Base-by-base conservation (phyloP, 306 rosid species). In the Malus asiatica region DNA sequence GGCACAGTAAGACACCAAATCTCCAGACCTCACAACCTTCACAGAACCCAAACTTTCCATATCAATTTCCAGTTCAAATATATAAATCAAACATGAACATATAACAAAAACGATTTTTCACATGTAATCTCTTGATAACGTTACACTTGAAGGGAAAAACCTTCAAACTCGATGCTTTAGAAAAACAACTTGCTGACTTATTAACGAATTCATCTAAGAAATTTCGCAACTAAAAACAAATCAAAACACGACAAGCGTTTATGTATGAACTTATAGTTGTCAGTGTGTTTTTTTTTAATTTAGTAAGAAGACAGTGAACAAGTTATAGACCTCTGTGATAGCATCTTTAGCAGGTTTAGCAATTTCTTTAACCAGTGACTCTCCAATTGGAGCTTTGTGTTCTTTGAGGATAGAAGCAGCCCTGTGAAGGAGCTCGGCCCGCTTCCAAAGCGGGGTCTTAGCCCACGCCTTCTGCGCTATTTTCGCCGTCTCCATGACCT, bases 21-120 rank as follows among this genome's bases (percentile, higher is more conserved):
- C 99, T 68, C 99, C 99, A 72, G 99, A 96, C 83, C 99, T 96
- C 83, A 96, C 98, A 84, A 96, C 99, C 98, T 94, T 83, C 86
- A 90, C 32, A 32, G 10, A 38, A 73, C 25, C 58, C 66, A 72
- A 45, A 30, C 14, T 14, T 72, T 38, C 70, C 46, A 77, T 16
- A 16, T 4, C 62, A 76, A 55, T 68, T 32, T 30, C 35, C 3
- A 51, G 5, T 25, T 16, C 5, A 2, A 67, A 8, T 15, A 52
- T n/a, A 30, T 29, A 7, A 35, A 71, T 52, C 46, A 32, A 64
- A 10, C 32, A 35, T 5, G 11, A 57, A 66, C 52, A 11, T 20
- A 20, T 5, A 48, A 48, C 53, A 48, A 15, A 48, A 48, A 48
- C 5, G 18, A 51, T 5, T 16, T 48, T 16, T 51, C 55, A 5